Percentiles rank a stretch among this genome's conserved stretches.
Conservation (phyloP, 305 asterid genomes). For the Solanum hybrid region DNA sequence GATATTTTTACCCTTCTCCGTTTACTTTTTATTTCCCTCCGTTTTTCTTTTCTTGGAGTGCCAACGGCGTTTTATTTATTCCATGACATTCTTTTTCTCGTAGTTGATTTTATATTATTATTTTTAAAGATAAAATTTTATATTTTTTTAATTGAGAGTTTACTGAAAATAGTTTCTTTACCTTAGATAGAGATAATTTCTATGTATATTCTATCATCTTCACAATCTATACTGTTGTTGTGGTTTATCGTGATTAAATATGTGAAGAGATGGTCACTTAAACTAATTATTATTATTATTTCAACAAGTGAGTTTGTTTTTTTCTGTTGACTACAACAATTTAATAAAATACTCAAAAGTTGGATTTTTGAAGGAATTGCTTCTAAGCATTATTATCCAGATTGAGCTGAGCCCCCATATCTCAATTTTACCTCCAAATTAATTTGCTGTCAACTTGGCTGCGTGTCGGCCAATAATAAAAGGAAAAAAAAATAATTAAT, state of each 20-base stretch:
- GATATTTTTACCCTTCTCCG: too few species aligned
- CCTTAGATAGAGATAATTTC: too few species aligned
- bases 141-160: too few species aligned
- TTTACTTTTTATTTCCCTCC: neutral
- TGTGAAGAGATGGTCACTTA: neutral
- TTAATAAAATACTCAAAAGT: neutral
- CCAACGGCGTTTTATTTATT: neutral
- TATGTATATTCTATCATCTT: neutral
- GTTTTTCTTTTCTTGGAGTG: neutral
- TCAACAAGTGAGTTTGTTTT: neutral
- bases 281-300: too few species aligned
- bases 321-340: neutral
- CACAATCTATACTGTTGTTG: too few species aligned
- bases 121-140: too few species aligned
- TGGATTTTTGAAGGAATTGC: neutral
- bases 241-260: neutral
- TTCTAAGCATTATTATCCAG: neutral
- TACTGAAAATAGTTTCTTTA: too few species aligned
- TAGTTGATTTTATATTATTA: too few species aligned
- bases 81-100: neutral
- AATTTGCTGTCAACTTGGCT: neutral
- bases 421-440: neutral
- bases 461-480: slow-evolving; percentile 2
- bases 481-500: neutral
- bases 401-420: neutral